phyloP scores from a whole-genome alignment of 805 yeast genomes.

The Starmerella vaccinii region DNA sequence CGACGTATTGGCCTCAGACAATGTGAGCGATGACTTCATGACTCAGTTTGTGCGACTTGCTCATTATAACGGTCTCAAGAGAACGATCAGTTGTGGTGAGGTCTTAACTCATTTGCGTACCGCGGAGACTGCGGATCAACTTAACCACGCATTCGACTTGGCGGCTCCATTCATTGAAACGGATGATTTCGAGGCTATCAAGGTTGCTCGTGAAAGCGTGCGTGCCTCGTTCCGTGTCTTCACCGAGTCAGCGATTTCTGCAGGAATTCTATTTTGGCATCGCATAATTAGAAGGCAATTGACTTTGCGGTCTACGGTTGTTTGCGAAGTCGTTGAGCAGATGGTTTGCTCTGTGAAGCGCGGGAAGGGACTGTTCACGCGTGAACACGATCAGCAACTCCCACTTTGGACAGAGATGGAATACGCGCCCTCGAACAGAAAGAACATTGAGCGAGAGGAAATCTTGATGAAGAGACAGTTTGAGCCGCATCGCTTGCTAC shows the following conservation, averaged over 20 bases:
- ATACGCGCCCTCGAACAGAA: constrained; percentile 72
- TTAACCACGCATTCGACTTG: constrained; percentile 6
- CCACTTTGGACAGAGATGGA: constrained; percentile 73
- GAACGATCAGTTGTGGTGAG: neutral
- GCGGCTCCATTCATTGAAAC: constrained; percentile 10
- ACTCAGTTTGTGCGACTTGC: constrained; percentile 17
- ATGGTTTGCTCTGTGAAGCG: constrained; percentile 60
- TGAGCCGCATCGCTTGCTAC: constrained; percentile 61
- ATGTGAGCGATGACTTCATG: constrained; percentile 33
- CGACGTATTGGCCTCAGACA: constrained; percentile 43
- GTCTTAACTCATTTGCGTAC: neutral
- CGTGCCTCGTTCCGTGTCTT: constrained; percentile 60
- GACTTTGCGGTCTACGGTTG: constrained; percentile 44
- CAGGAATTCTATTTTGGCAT: constrained; percentile 71
- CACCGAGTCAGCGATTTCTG: constrained; percentile 47
- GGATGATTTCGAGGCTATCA: constrained; percentile 8
- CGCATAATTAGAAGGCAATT: constrained; percentile 61
- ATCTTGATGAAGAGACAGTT: constrained; percentile 39
- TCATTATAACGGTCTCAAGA: constrained; percentile 4
- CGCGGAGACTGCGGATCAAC: constrained; percentile 2
- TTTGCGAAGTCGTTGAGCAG: constrained; percentile 56
- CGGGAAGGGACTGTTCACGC: constrained; percentile 55
- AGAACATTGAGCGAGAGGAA: constrained; percentile 45
- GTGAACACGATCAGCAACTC: constrained; percentile 41
- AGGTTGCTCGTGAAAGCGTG: constrained; percentile 26